A percentile compares a stretch with the other conserved stretches of the same genome.
Evolutionary conservation across 345 rosid genomes (phyloP).

Genomic region (Eucalyptus cladocalyx): DNA sequence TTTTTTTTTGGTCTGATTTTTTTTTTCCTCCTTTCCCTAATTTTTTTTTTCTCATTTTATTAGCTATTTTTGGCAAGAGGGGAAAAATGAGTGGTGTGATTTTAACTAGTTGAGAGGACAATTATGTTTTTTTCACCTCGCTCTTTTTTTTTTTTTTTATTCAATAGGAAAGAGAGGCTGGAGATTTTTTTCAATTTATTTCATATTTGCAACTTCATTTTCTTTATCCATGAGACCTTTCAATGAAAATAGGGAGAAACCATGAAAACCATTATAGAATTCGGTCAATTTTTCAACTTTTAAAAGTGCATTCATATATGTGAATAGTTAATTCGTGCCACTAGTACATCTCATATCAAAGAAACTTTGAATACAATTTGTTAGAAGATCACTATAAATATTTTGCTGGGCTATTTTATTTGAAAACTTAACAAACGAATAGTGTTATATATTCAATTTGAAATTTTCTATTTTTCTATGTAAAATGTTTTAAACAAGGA

Average conservation of each 20-base stretch:
- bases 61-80: background rate
- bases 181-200: background rate
- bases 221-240: background rate
- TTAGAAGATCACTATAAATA: too few species aligned
- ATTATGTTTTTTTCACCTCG: background rate
- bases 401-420: fast-evolving
- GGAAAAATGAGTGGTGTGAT: background rate
- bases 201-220: background rate
- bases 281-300: fast-evolving
- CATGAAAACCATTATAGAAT: fast-evolving
- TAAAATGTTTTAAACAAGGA: background rate
- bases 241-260: background rate
- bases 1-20: background rate
- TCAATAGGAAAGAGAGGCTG: background rate
- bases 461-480: background rate
- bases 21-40: background rate
- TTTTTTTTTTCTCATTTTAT: background rate
- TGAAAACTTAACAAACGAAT: background rate
- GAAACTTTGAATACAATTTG: background rate
- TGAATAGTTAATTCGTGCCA: background rate
- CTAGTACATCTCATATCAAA: background rate
- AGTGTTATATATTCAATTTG: background rate
- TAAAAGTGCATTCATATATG: background rate
- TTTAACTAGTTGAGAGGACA: background rate
- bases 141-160: fast-evolving